These are phyloP conservation scores for Aspergillus felis DNA, from an alignment of 2,329 filamentous ascomycete species.

Conservation along the genomic window DNA sequence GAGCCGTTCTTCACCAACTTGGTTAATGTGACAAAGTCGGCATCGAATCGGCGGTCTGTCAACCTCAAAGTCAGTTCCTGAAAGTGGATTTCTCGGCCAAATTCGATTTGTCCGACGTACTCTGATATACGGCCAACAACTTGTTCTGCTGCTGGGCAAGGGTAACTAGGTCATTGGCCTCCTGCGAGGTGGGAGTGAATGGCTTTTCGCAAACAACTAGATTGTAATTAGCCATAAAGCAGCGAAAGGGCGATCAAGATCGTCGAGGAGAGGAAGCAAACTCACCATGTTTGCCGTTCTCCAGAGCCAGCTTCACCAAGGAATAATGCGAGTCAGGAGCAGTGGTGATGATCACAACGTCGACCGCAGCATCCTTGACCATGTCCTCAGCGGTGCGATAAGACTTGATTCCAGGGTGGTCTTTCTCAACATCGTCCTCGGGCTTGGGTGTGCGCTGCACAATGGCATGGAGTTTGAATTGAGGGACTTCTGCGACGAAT, in stretches of 20 bases:
- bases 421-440: slow-evolving; percentile 62
- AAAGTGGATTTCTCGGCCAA: background rate
- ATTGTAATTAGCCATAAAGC: no score
- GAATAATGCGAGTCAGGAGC: slow-evolving; percentile 68
- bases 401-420: slow-evolving; percentile 63
- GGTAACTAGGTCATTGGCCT: slow-evolving; percentile 61
- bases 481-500: slow-evolving; percentile 62
- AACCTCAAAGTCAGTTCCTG: background rate
- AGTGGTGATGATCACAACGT: slow-evolving; percentile 68
- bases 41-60: slow-evolving; percentile 66
- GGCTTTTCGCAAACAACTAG: slow-evolving; percentile 75
- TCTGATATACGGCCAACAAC: slow-evolving; percentile 67
- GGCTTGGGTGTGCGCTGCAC: slow-evolving; percentile 68
- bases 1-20: slow-evolving; percentile 57
- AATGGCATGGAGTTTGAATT: slow-evolving; percentile 67
- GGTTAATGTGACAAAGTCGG: slow-evolving; percentile 68
- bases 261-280: background rate
- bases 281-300: slow-evolving; percentile 64
- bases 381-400: slow-evolving; percentile 61
- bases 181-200: slow-evolving; percentile 67
- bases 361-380: slow-evolving; percentile 61
- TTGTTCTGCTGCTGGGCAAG: slow-evolving; percentile 51
- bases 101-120: slow-evolving; percentile 24
- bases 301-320: slow-evolving; percentile 61
- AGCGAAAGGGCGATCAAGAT: background rate